Evolutionary conservation across 1,284 basidiomycete genomes (phyloP).

Genomic region (Ustilago shanxiensis): DNA sequence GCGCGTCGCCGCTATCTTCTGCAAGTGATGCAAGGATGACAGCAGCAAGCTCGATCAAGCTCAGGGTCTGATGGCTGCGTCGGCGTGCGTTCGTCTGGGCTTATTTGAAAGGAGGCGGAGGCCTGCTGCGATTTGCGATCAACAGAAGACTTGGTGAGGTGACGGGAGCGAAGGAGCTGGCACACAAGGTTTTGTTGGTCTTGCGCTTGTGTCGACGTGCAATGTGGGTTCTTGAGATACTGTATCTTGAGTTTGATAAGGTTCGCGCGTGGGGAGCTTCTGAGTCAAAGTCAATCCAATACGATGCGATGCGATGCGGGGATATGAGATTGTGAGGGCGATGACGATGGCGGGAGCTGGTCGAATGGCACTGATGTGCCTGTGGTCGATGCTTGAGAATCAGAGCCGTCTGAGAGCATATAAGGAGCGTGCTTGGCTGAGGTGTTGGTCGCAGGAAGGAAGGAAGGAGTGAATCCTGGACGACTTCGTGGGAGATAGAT

Average conservation of each 20-base stretch:
- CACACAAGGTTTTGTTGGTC: neutral
- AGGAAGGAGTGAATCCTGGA: neutral
- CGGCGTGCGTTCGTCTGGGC: constrained; percentile 2
- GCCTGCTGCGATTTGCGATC: neutral
- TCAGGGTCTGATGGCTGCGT: neutral
- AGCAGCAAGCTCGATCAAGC: neutral
- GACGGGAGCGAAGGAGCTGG: neutral
- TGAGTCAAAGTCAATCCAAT: too few species aligned
- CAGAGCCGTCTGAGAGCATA: too few species aligned
- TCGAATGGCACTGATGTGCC: neutral
- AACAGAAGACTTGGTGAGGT: neutral
- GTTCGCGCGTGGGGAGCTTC: too few species aligned
- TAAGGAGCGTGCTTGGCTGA: neutral
- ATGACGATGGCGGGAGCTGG: too few species aligned
- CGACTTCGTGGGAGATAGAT: neutral
- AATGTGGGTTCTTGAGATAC: neutral
- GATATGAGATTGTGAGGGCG: too few species aligned
- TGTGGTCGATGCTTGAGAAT: neutral
- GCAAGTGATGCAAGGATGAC: neutral
- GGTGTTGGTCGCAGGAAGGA: neutral
- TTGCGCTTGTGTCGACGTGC: neutral
- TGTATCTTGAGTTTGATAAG: too few species aligned
- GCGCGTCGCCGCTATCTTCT: neutral
- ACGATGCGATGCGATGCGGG: too few species aligned
- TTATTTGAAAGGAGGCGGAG: neutral